Base-by-base conservation (phyloP, 257 asterid genomes). In the Euphrasia confusa region DNA sequence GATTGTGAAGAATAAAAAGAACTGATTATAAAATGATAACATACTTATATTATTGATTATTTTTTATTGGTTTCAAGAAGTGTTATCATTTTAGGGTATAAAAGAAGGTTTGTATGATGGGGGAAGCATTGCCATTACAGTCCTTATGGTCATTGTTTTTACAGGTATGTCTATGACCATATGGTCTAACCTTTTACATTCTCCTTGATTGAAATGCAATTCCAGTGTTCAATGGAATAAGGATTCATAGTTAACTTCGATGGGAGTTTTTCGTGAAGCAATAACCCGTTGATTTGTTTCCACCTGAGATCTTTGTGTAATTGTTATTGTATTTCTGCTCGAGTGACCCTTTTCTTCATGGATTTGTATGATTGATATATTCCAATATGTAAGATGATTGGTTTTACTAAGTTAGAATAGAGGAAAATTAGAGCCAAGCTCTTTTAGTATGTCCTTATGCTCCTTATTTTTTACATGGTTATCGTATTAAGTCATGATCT, bases 71-170 rank as follows among this genome's bases (percentile, higher is more conserved):
- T 15, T 52, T 30, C 13, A 21, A 58, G 64, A 59, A 33, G 53
- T 37, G 32, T 62, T 54, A 39, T 69, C 54, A 69, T 27, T 72
- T 60, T 64, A 91, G 98, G 98, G 98, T 66, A 81, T 86, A 58
- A 21, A 21, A 21, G 24, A 21, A 21, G 24, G 24, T 21, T 21
- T 0, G 24, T 21, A 21, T 21, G 24, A 91, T 78, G 98, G 98
- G 69, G 98, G 98, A 73, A 91, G 96, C 79, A 91, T 91, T 71
- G 87, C 88, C 21, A 53, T 91, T 70, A 96, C 98, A 14, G 96
- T 91, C 69, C 61, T 91, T 61, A 79, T 91, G 49, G 97, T 91
- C 66, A 88, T 88, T 45, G 66, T 80, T 28, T 86, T 91, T 65
- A 91, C 98, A 77, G 88, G 97, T 91, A 85, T 37, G 63, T 10